Evolutionary conservation across 2,329 filamentous ascomycete genomes (phyloP).

Genomic region (Cryphonectria radicalis): DNA sequence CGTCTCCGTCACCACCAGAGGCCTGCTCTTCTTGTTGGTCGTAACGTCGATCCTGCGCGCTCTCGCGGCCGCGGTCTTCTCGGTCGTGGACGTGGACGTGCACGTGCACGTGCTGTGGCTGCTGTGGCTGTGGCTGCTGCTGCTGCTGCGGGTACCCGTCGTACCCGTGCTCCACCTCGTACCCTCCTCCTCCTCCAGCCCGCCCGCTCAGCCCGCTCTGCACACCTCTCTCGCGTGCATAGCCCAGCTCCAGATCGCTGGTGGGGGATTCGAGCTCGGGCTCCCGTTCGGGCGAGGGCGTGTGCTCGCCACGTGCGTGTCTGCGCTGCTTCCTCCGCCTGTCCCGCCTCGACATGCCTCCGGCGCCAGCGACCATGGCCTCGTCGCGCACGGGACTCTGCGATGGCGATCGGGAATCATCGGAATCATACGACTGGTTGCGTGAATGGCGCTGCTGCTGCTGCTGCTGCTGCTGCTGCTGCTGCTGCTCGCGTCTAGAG

Average conservation of each 20-base stretch:
- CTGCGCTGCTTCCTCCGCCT: conserved; percentile 11
- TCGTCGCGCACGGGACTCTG: not conserved
- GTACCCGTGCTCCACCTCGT: not conserved
- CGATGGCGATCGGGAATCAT: not conserved
- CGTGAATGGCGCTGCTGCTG: not conserved
- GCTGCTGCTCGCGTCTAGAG: conserved; percentile 20
- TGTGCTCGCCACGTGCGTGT: conserved; percentile 4
- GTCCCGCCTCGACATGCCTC: conserved; percentile 2
- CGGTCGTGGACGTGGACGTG: conserved; percentile 18
- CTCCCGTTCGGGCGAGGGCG: not conserved
- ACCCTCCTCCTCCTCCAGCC: too few relatives aligned
- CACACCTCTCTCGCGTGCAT: not conserved
- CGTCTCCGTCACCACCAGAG: conserved; percentile 4
- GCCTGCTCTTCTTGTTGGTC: conserved; percentile 3
- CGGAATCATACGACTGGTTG: not conserved
- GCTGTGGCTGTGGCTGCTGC: not conserved
- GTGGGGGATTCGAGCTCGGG: conserved; percentile 7
- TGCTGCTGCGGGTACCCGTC: not conserved
- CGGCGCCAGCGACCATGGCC: not conserved
- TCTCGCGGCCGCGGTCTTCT: not conserved
- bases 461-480: conserved; percentile 1
- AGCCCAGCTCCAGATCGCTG: not conserved
- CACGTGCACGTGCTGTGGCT: conserved; percentile 21
- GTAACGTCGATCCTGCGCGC: not conserved
- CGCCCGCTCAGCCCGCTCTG: not conserved